Base-by-base conservation (phyloP, 192 early-diverging fungal genomes). In the Jimgerdemannia lactiflua region DNA sequence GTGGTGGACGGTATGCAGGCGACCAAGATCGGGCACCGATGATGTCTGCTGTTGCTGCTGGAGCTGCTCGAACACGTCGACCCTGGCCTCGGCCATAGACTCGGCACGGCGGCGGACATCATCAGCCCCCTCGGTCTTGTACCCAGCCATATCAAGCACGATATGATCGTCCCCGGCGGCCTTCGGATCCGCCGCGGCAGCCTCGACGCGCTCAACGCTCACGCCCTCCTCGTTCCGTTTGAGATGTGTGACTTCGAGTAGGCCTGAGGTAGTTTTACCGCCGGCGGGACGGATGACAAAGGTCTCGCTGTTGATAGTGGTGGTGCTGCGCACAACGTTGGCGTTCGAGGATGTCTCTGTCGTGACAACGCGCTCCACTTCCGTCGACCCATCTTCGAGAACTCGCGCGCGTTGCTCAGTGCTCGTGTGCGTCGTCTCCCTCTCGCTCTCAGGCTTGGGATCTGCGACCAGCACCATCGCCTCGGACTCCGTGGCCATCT, bases 61-160 rank as follows among this genome's bases (percentile, higher is more conserved):
- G 29, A 29, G 29, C 29, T 29, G 29, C 29, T 29, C 29, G 49
- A 14, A 59, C 6, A 59, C 8, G 49, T 59, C 49, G 14, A 59
- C 49, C 49, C 49, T 59, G 14, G 49, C 14, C 8, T 59, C 49
- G 14, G 14, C 14, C 49, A 59, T 59, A 14, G 49, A 10, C 49
- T 59, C 49, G 14, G 49, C 49, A 14, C 49, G 49, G 49, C 49
- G 49, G 49, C 49, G 49, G 49, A 14, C 67, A 19, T 68, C 67
- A 18, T 6, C 70, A 8, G 69, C 59, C 4, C 71, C 39, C 44
- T 84, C 79, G 10, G 82, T 85, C 65, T 87, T 86, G 70, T 87
- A 87, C 70, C 84, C 85, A 20, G 84, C 83, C 74, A 86, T 87
- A 71, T 86, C 85, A 17, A 86, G 76, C 43, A 87, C 65, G n/a